Conservation (phyloP, 139 green algal species). For the Chlorella sp. region DNA sequence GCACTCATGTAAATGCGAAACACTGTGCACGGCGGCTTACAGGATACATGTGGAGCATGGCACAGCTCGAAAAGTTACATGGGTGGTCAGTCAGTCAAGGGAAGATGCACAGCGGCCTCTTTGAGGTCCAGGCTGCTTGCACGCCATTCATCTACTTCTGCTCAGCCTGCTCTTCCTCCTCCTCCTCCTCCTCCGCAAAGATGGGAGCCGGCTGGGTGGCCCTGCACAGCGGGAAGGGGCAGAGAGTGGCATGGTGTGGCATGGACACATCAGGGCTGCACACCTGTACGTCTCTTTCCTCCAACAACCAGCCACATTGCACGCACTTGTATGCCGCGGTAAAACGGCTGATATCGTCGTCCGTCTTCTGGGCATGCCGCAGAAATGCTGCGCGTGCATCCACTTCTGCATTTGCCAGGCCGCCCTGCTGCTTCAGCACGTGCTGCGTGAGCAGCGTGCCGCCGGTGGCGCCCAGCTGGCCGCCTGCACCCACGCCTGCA, state of each 20-base stretch:
- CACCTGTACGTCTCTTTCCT: too few species aligned
- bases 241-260: too few species aligned
- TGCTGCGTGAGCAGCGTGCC: conserved; percentile 91
- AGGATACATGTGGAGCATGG: too few species aligned
- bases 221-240: background rate
- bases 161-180: conserved; percentile 72
- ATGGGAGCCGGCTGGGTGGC: conserved; percentile 85
- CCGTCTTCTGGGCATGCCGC: conserved; percentile 67
- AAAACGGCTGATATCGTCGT: conserved; percentile 63
- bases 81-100: too few species aligned
- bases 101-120: too few species aligned
- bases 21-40: too few species aligned
- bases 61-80: too few species aligned
- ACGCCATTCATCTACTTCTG: background rate
- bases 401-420: conserved; percentile 67
- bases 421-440: conserved; percentile 83
- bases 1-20: too few species aligned
- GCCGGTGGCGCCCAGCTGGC: conserved; percentile 77
- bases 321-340: conserved; percentile 71
- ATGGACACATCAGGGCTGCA: too few species aligned
- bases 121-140: too few species aligned
- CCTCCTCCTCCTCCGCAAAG: conserved; percentile 74
- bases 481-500: conserved; percentile 61
- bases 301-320: too few species aligned
- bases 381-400: conserved; percentile 79